Base-by-base conservation (phyloP, 106 monocot species). In the Dactylorhiza incarnata region DNA sequence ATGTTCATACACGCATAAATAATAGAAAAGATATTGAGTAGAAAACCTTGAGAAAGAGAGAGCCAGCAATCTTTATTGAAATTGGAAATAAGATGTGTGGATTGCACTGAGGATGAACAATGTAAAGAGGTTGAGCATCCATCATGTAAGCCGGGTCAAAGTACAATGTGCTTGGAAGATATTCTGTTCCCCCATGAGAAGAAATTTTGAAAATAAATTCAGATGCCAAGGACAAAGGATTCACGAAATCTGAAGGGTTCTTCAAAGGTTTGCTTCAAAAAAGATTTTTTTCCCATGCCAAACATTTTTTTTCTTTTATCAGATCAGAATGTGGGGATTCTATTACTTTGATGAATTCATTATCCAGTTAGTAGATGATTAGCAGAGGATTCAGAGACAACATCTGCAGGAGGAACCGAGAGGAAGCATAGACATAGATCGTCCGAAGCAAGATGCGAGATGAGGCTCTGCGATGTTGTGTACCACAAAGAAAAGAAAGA, bases 81-180 rank as follows among this genome's bases (percentile, higher is more conserved):
- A 73, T 4, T 11, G 19, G 24, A 73, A 73, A 52, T 59, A 46
- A 26, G 14, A 78, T 56, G 61, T 72, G 72, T 47, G 78, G 47
- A 15, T 25, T 45, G 72, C 78, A 78, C n/a, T 62, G 72, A 47
- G 78, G 72, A 14, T 72, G 71, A 78, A 78, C 25, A 78, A 78
- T 54, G 45, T 78, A 73, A 17, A 78, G 46, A 14, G 78, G 61
- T 20, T 19, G 17, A 24, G 24, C 14, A 1, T 12, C 5, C 49
- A 51, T 23, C 50, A 23, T 73, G 49, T 49, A 73, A 49, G 73
- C 73, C 22, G 73, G 50, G 11, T 73, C 73, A 11, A 49, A 48
- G 73, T 49, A 51, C 20, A n/a, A 50, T n/a, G 44, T 49, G 13
- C 3, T 25, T 51, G 50, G 73, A 48, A 10, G 20, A 9, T 1